These are phyloP conservation scores for Chloromonas sp. DNA, from an alignment of 163 green algal genomes.

Conservation along the genomic window DNA sequence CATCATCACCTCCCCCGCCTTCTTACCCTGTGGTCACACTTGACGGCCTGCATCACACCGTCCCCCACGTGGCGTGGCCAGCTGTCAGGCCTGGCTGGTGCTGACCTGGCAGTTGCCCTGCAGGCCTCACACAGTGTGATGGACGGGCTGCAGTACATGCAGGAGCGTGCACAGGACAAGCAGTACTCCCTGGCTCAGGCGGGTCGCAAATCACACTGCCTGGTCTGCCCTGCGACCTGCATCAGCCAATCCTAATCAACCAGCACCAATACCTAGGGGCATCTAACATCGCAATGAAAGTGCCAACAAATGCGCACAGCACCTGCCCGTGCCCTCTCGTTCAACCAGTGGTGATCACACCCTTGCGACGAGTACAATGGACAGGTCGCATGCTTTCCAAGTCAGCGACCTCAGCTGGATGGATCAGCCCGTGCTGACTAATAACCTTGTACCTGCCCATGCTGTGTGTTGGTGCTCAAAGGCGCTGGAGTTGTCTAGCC, in stretches of 20 bases:
- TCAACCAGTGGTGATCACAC: too few relatives aligned
- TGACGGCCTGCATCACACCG: not conserved
- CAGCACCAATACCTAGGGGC: not conserved
- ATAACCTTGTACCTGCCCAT: not conserved
- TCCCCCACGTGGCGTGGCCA: not conserved
- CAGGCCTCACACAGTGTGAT: not conserved
- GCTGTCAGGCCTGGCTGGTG: not conserved
- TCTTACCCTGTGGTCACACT: not conserved
- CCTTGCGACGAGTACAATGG: too few relatives aligned
- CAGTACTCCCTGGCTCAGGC: not conserved
- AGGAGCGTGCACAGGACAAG: not conserved
- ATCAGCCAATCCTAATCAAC: too few relatives aligned
- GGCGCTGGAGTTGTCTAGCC: not conserved
- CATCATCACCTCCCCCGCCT: not conserved
- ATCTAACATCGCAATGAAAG: not conserved
- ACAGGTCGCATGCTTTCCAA: too few relatives aligned
- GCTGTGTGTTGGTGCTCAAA: not conserved
- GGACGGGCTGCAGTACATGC: not conserved
- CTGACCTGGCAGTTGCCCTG: not conserved
- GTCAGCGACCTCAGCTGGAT: too few relatives aligned
- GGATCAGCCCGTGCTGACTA: not conserved
- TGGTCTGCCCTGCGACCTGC: too few relatives aligned
- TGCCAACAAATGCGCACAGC: not conserved
- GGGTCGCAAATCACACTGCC: not conserved
- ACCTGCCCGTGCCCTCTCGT: not conserved